Base-by-base conservation (phyloP, 1,284 basidiomycete species). In the Pterulicium gracile region DNA sequence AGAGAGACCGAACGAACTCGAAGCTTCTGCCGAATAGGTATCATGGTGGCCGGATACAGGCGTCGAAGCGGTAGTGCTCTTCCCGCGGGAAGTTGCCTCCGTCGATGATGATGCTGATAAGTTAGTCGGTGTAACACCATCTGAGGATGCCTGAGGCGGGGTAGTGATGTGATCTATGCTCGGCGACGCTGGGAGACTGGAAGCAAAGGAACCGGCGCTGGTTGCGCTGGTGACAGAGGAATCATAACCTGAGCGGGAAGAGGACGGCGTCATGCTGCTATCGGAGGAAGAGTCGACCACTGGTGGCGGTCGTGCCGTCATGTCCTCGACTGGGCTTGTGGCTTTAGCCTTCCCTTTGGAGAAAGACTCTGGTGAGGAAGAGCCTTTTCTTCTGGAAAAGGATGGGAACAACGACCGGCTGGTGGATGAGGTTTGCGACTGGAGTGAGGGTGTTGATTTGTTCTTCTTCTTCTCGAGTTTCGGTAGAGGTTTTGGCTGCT, bases 281-380 rank as follows among this genome's bases (percentile, higher is more conserved):
- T 39, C 36, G 15, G 36, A 39, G n/a, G n/a, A 39, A 7, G 36
- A 39, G 7, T 39, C 36, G 15, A 18, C 15, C 7, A 18, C n/a
- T 7, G 36, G n/a, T 17, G 36, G 19, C 15, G 36, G n/a, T 17
- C 7, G 5, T 39, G n/a, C 36, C 15, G 15, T 18, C 4, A 18
- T 7, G n/a, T 39, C 36, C 36, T 39, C n/a, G n/a, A n/a, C n/a
- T n/a, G n/a, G n/a, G n/a, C n/a, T n/a, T n/a, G n/a, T 39, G 15
- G 7, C 15, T 39, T 39, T 39, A 18, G n/a, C 36, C 36, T 39
- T 39, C n/a, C n/a, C n/a, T n/a, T n/a, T n/a, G n/a, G n/a, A n/a
- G n/a, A n/a, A n/a, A n/a, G n/a, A n/a, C n/a, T n/a, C n/a, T n/a
- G n/a, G 36, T 39, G 19, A 32, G 27, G n/a, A n/a, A 32, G n/a